These are phyloP conservation scores for Aureobasidium sp. DNA, from an alignment of 2,329 filamentous ascomycete species.

Conservation along the genomic window DNA sequence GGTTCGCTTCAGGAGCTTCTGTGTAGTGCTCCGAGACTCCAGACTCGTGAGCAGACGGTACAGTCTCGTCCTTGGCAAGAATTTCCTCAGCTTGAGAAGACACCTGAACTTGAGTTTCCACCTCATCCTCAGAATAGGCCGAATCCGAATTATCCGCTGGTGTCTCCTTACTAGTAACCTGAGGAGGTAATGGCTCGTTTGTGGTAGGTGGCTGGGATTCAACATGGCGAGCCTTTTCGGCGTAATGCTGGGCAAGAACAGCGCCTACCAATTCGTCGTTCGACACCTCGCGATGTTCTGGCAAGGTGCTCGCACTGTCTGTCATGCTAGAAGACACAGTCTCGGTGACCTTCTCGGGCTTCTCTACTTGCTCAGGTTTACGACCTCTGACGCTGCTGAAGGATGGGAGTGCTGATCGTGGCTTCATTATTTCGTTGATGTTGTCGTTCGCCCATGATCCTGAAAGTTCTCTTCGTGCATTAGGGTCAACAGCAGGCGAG, in stretches of 20 bases:
- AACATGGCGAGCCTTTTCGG: constrained; percentile 33
- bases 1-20: not conserved
- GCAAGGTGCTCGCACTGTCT: constrained; percentile 25
- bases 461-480: constrained; percentile 18
- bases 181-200: constrained; percentile 58
- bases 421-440: constrained; percentile 58
- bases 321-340: constrained; percentile 31
- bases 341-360: constrained; percentile 45
- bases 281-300: constrained; percentile 42
- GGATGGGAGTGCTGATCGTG: constrained; percentile 62
- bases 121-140: not conserved
- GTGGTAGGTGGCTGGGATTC: constrained; percentile 28
- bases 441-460: constrained; percentile 35
- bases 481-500: constrained; percentile 31
- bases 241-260: constrained; percentile 41
- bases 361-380: constrained; percentile 29
- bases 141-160: constrained; percentile 19
- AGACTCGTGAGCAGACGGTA: not conserved
- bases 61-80: not conserved
- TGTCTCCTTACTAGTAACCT: constrained; percentile 61
- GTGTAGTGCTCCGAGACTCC: not conserved
- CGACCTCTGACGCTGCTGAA: constrained; percentile 66
- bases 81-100: not conserved
- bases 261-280: constrained; percentile 42
- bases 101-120: not conserved